Percentiles rank a stretch among this genome's conserved stretches.
phyloP scores from a whole-genome alignment of 2,329 filamentous ascomycete genomes.

The Colletotrichum sp. region DNA sequence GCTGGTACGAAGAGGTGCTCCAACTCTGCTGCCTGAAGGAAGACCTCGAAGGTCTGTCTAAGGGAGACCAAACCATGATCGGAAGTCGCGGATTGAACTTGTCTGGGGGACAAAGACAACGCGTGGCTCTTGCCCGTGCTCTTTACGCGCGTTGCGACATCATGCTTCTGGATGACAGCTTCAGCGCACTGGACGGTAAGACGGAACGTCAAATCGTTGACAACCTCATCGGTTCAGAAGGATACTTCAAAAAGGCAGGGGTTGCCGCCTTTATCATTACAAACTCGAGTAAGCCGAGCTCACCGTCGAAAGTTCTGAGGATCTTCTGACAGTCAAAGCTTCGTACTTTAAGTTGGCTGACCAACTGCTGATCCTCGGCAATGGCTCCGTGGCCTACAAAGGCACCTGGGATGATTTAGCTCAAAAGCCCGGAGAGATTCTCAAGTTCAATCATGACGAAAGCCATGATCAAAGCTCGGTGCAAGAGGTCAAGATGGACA shows the following conservation, averaged over 20 bases:
- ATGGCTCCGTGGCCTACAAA: background rate
- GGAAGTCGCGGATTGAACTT: slow-evolving; percentile 23
- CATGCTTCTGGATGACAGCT: slow-evolving; percentile 8
- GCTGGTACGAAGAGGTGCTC: slow-evolving; percentile 36
- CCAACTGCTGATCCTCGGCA: background rate
- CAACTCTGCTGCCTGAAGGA: slow-evolving; percentile 22
- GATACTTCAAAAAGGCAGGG: slow-evolving; percentile 21
- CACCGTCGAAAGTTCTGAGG: background rate
- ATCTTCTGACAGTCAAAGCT: background rate
- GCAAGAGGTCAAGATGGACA: background rate
- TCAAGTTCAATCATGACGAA: background rate
- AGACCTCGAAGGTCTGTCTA: slow-evolving; percentile 23
- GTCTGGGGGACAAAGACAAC: slow-evolving; percentile 28
- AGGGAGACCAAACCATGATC: slow-evolving; percentile 16
- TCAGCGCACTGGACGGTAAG: slow-evolving; percentile 15
- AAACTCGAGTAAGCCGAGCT: background rate
- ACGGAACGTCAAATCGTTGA: slow-evolving; percentile 18
- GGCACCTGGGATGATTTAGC: background rate
- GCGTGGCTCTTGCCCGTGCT: slow-evolving; percentile 23
- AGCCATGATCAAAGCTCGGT: background rate
- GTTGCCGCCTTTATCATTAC: slow-evolving; percentile 19
- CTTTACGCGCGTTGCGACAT: background rate
- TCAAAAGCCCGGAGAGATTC: background rate
- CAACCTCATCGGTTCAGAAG: slow-evolving; percentile 21
- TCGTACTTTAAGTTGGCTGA: background rate